phyloP scores from a whole-genome alignment of 1,139 yeast species.

The Saccharomyces hybrid region DNA sequence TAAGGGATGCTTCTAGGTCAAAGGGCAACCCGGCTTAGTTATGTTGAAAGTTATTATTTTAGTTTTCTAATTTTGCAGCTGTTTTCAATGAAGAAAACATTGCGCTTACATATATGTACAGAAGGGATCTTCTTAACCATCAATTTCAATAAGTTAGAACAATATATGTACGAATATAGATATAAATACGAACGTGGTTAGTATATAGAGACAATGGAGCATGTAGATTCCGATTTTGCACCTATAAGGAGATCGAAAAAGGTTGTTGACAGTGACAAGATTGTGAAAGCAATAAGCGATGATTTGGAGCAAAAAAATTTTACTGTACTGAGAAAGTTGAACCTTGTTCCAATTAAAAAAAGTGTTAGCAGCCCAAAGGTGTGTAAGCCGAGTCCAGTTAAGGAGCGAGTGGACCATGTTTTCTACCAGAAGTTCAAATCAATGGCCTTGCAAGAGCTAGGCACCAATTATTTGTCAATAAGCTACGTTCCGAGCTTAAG shows the following conservation, averaged over 20 bases:
- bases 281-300: slow-evolving; percentile 13
- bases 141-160: neutral
- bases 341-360: neutral
- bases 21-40: neutral
- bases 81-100: neutral
- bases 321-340: neutral
- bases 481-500: neutral
- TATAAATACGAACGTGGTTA: neutral
- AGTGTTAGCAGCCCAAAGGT: neutral
- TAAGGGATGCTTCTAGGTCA: neutral
- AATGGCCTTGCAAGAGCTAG: neutral
- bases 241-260: slow-evolving; percentile 22
- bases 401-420: neutral
- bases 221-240: slow-evolving; percentile 17
- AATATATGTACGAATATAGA: neutral
- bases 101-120: neutral
- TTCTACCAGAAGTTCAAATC: neutral
- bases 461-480: neutral
- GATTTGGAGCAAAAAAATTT: slow-evolving; percentile 14
- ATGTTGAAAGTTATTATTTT: neutral
- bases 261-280: slow-evolving; percentile 17
- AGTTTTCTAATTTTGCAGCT: neutral
- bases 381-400: neutral
- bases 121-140: neutral
- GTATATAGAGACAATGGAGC: neutral